Evolutionary conservation across 345 rosid genomes (phyloP), one percentile per base, ranked within the genome.

Genomic region (Euphorbia pulcherrima): DNA sequence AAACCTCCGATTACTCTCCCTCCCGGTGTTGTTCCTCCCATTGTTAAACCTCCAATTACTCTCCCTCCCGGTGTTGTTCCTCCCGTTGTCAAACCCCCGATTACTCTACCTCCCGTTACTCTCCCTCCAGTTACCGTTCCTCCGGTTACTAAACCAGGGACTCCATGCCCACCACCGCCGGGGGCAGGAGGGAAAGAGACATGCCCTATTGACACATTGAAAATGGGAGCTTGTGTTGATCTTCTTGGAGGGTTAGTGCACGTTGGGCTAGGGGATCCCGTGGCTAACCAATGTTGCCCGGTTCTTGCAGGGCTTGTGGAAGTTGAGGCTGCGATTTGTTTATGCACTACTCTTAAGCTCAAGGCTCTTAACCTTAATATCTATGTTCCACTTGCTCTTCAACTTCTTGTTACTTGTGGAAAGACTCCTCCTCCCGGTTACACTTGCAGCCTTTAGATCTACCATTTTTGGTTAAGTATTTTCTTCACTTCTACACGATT

Each of bases 361-460:
- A 91, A 91, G 80, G 88, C 88, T 57, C 96, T 94, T 10, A 82
- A 94, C 83, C 95, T 94, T 33, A 91, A 79, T 5, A 44, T 94
- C 57, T 89, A 77, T 68, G 95, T 89, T 33, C 99, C 99, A 0
- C 69, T 94, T 69, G 97, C 99, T 62, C 95, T 94, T 71, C 96
- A 94, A 81, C 97, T 94, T 37, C 96, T 94, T 47, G 40, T 91
- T 59, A 80, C 95, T 24, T 94, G 99, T 73, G 99, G 99, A 40
- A 94, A 94, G 86, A 84, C 88, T 33, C 97, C 96, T 23, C 99
- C 99, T 78, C 86, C 99, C 26, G 97, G 97, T 56, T 94, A 77
- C 91, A 94, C 97, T 57, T 94, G 99, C 81, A 44, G 96, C 71
- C 74, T 94, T 72, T 89, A 81, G 77, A 69, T 33, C 37, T 33